Conservation (phyloP, 2,329 filamentous ascomycete genomes). For the Alternaria viburni region DNA sequence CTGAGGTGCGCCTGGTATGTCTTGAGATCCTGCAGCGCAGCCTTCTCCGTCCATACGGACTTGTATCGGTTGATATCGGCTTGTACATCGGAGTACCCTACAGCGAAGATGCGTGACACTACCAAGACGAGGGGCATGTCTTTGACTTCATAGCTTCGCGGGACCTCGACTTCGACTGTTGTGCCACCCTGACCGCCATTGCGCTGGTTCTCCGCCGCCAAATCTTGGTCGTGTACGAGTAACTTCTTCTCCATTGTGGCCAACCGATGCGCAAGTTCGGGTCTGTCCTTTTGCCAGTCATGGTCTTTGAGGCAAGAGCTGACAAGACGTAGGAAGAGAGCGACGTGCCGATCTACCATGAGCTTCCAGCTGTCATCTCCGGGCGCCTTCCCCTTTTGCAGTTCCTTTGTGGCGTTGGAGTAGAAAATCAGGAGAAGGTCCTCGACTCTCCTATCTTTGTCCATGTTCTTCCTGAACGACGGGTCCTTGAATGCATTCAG, state of each 20-base stretch:
- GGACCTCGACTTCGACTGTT: constrained; percentile 80
- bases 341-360: constrained; percentile 91
- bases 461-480: constrained; percentile 86
- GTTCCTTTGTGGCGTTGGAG: constrained; percentile 88
- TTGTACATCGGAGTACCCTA: constrained; percentile 80
- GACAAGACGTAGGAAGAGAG: constrained; percentile 89
- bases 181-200: constrained; percentile 65
- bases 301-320: constrained; percentile 80
- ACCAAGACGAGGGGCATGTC: constrained; percentile 94
- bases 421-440: constrained; percentile 96
- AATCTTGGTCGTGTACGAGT: constrained; percentile 89
- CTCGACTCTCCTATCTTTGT: constrained; percentile 92
- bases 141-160: constrained; percentile 89
- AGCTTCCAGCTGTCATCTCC: constrained; percentile 90
- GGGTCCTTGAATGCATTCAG: constrained; percentile 91
- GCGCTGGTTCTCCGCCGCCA: constrained; percentile 67
- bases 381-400: constrained; percentile 75
- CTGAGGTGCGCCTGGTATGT: constrained; percentile 89
- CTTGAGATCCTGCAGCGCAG: constrained; percentile 89
- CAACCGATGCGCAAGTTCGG: constrained; percentile 81
- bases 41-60: constrained; percentile 86
- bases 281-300: constrained; percentile 82
- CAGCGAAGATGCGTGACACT: constrained; percentile 84
- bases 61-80: constrained; percentile 84
- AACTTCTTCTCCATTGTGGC: constrained; percentile 90